These are phyloP conservation scores for Escallonia herrerae DNA, from an alignment of 129 eudicot genomes.

Conservation along the genomic window DNA sequence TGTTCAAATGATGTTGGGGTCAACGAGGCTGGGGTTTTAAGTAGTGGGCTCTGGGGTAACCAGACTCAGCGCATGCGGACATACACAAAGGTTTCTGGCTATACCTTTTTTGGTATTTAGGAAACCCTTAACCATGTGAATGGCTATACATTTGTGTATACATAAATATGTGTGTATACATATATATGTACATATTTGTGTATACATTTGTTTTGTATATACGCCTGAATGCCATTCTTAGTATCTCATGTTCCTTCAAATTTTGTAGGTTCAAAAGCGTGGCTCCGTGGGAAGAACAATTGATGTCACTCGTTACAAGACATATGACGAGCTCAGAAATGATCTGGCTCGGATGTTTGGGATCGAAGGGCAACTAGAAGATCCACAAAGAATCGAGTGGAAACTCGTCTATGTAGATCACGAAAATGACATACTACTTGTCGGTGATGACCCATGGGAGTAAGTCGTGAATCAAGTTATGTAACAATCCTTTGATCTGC, in stretches of 20 bases:
- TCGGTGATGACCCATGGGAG: constrained; percentile 99
- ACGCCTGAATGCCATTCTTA: neutral
- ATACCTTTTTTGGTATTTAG: neutral
- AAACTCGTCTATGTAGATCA: constrained; percentile 93
- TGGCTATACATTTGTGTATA: neutral
- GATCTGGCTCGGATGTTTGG: constrained; percentile 95
- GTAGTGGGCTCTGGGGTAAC: constrained; percentile 66
- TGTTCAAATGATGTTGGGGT: constrained; percentile 51
- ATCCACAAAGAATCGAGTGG: constrained; percentile 77
- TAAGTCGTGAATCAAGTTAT: constrained; percentile 26
- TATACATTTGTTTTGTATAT: too few relatives aligned
- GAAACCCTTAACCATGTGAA: too few relatives aligned
- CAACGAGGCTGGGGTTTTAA: constrained; percentile 53
- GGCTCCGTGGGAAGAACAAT: constrained; percentile 96
- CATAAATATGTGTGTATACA: too few relatives aligned
- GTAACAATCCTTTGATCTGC: neutral
- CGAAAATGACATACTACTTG: constrained; percentile 81
- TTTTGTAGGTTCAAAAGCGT: constrained; percentile 80
- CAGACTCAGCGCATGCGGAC: constrained; percentile 84
- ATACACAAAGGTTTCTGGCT: constrained; percentile 70
- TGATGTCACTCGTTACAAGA: constrained; percentile 86
- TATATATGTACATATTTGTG: too few relatives aligned
- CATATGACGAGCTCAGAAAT: constrained; percentile 79
- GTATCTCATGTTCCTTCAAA: neutral
- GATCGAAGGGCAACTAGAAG: constrained; percentile 80